A percentile compares a stretch with the other conserved stretches of the same genome.
Conservation (phyloP, 1,139 yeast species). For the Candida glucosophila region DNA sequence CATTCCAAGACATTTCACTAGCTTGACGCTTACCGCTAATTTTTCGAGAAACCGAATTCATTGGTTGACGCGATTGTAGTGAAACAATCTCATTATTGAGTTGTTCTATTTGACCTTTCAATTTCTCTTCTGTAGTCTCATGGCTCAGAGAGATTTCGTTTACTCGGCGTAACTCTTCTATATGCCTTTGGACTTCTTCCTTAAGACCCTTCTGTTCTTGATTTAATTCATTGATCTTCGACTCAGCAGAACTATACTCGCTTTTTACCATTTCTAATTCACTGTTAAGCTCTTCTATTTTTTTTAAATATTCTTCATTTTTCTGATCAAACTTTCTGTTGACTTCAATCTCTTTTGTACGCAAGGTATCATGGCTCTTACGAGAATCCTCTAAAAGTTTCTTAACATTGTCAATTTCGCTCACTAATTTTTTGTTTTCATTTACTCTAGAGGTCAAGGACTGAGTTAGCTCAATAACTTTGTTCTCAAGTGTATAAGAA, state of each 20-base stretch:
- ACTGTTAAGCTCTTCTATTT: slow-evolving; percentile 44
- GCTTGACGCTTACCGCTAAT: slow-evolving; percentile 32
- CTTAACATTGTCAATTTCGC: slow-evolving; percentile 52
- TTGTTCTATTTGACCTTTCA: slow-evolving; percentile 61
- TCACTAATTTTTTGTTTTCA: slow-evolving; percentile 67
- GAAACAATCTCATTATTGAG: slow-evolving; percentile 58
- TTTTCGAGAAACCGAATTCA: slow-evolving; percentile 22
- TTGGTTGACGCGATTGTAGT: slow-evolving; percentile 30
- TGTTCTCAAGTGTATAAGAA: slow-evolving; percentile 86
- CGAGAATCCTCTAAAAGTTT: slow-evolving; percentile 49
- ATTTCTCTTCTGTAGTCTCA: slow-evolving; percentile 59
- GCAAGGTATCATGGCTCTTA: slow-evolving; percentile 47
- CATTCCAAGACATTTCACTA: slow-evolving; percentile 30
- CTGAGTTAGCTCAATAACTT: slow-evolving; percentile 91
- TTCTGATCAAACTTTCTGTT: slow-evolving; percentile 37
- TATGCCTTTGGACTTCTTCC: slow-evolving; percentile 52
- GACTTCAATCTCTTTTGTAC: slow-evolving; percentile 48
- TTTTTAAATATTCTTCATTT: slow-evolving; percentile 40
- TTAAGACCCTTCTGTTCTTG: slow-evolving; percentile 58
- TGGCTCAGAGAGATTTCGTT: slow-evolving; percentile 55
- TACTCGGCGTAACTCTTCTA: slow-evolving; percentile 56
- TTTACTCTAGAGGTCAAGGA: slow-evolving; percentile 66
- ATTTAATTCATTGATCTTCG: slow-evolving; percentile 55
- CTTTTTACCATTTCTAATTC: slow-evolving; percentile 50
- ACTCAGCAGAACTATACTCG: slow-evolving; percentile 55